These are phyloP conservation scores for Betula pendula DNA, from an alignment of 306 rosid genomes.

Conservation along the genomic window DNA sequence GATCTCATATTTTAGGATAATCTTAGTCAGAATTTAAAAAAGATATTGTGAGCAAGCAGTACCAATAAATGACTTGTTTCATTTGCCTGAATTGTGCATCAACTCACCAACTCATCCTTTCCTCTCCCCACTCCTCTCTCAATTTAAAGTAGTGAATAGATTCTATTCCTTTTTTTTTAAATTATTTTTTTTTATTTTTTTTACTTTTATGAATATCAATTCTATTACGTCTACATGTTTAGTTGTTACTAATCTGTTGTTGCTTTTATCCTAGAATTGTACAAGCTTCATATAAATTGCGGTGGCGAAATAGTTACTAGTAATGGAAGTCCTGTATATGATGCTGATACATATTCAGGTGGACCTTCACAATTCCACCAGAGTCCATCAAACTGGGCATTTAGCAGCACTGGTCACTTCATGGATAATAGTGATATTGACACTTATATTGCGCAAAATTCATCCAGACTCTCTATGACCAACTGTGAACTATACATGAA, in stretches of 20 bases:
- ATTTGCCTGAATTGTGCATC: background rate
- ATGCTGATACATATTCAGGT: conserved; percentile 4
- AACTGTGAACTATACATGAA: conserved; percentile 34
- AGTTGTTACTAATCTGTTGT: too few species aligned
- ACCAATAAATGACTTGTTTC: background rate
- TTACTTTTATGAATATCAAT: too few species aligned
- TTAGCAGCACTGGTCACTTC: conserved; percentile 44
- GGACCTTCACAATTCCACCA: conserved; percentile 20
- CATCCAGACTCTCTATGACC: conserved; percentile 21
- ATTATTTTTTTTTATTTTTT: too few species aligned
- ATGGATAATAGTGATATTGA: background rate
- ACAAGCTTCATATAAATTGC: conserved; percentile 42
- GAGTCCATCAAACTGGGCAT: conserved; percentile 31
- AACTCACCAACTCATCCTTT: background rate
- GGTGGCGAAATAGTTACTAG: conserved; percentile 34
- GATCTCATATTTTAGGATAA: background rate
- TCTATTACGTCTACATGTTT: too few species aligned
- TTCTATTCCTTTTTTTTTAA: too few species aligned
- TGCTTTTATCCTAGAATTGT: conserved; percentile 9
- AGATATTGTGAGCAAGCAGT: background rate
- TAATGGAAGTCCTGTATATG: conserved; percentile 17
- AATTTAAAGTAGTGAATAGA: background rate
- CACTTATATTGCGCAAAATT: background rate
- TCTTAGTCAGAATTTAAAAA: background rate
- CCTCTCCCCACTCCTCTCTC: background rate